These are phyloP conservation scores for Hygrophorus pudorinus DNA, from an alignment of 768 basidiomycete genomes.

Conservation along the genomic window DNA sequence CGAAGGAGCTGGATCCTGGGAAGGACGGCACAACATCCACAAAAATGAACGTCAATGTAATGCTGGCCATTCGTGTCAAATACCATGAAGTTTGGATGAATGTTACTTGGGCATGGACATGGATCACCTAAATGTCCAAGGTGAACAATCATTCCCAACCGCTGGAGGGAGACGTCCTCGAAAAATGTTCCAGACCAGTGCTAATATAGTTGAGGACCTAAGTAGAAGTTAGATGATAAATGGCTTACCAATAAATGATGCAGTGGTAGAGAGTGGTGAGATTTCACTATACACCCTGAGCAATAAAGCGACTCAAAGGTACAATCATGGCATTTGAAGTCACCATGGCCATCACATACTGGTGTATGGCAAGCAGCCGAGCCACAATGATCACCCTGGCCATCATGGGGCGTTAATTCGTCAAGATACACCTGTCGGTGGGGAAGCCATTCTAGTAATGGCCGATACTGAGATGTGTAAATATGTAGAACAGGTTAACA, in stretches of 20 bases:
- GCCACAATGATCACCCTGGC: neutral
- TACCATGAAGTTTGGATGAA: conserved; percentile 2
- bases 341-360: neutral
- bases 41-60: conserved; percentile 14
- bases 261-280: neutral
- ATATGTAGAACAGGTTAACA: no score
- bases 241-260: neutral
- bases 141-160: conserved; percentile 5
- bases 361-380: neutral
- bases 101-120: neutral
- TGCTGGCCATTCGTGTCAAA: conserved; percentile 19
- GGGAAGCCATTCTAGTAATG: conserved; percentile 2
- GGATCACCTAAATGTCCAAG: conserved; percentile 2
- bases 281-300: neutral
- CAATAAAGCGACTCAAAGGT: neutral
- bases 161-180: neutral
- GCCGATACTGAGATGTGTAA: neutral
- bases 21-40: conserved; percentile 11
- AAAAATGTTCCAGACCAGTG: conserved; percentile 5
- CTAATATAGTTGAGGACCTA: conserved; percentile 1
- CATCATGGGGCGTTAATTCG: neutral
- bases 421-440: neutral
- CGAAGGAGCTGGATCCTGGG: conserved; percentile 5
- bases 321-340: neutral
- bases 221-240: neutral